phyloP scores from a whole-genome alignment of 2,329 filamentous ascomycete genomes.

The Teratosphaeria destructans region DNA sequence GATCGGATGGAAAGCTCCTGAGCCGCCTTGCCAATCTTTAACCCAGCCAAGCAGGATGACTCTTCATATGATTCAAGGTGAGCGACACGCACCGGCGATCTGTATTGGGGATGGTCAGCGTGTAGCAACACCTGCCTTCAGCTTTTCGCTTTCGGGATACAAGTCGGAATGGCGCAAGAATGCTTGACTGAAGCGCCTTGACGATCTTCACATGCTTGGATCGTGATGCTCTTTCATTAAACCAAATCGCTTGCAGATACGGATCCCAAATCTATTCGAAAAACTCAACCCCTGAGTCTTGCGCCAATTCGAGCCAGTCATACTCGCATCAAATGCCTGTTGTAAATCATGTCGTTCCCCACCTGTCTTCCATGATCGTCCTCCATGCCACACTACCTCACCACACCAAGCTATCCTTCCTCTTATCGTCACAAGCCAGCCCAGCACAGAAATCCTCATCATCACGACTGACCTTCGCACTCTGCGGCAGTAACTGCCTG shows the following conservation, averaged over 20 bases:
- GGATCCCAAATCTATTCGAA: neutral
- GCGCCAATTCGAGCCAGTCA: neutral
- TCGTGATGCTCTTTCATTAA: neutral
- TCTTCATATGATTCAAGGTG: too few species aligned
- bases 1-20: too few species aligned
- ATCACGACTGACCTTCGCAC: constrained; percentile 9
- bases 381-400: constrained; percentile 1
- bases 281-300: neutral
- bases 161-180: neutral
- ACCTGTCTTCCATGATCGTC: neutral
- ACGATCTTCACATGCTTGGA: too few species aligned
- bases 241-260: neutral
- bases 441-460: constrained; percentile 22
- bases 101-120: too few species aligned
- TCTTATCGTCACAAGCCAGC: constrained; percentile 12
- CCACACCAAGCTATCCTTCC: constrained; percentile 20
- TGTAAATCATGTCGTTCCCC: neutral
- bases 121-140: neutral
- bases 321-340: neutral
- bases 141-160: neutral
- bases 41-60: too few species aligned
- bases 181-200: neutral
- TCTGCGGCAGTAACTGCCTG: constrained; percentile 25
- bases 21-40: too few species aligned
- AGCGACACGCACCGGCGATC: too few species aligned